Base-by-base conservation (phyloP, 202 grass and related monocot species). In the Dendrocalamus latiflorus region DNA sequence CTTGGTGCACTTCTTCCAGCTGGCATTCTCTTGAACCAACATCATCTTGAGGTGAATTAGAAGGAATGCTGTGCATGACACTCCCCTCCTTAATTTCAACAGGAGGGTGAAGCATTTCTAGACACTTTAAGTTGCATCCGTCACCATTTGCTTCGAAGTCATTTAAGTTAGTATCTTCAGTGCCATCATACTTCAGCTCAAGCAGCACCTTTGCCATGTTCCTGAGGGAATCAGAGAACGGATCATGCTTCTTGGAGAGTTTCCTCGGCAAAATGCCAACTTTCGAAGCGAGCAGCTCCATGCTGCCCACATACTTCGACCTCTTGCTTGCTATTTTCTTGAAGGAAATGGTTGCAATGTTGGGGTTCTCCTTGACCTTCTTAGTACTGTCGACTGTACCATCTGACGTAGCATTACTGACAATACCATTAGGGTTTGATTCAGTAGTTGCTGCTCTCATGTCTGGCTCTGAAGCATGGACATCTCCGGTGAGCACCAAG, bases 111-210 rank as follows among this genome's bases (percentile, higher is more conserved):
- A 25, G 25, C 24, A 67, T 86, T 75, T 74, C 63, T 68, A 22
- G 61, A 48, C n/a, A 90, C 70, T 87, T 77, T 53, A 88, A 15
- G 47, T 87, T 37, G 56, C 60, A 85, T 66, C 45, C 87, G 6
- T 85, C 75, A 34, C 63, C 70, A 50, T 88, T 75, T 70, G 85
- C 77, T 81, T 92, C 89, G 5, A 87, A 85, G 56, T 75, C 77
- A 89, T 92, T 64, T 37, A 80, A 68, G 76, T 87, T 76, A 15
- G 42, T 77, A 55, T 91, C 84, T 81, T 90, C 48, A 77, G 87
- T 85, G 53, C 68, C 69, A 84, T 94, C 87, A 87, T 90, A 75
- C 76, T 97, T 94, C 15, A 94, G 76, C 68, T 91, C 88, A 45
- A 97, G 89, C 28, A 90, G 64, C 61, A 87, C 85, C 72, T 94